Base-by-base conservation (phyloP, 2,329 filamentous ascomycete genomes). In the Talaromyces islandicus region DNA sequence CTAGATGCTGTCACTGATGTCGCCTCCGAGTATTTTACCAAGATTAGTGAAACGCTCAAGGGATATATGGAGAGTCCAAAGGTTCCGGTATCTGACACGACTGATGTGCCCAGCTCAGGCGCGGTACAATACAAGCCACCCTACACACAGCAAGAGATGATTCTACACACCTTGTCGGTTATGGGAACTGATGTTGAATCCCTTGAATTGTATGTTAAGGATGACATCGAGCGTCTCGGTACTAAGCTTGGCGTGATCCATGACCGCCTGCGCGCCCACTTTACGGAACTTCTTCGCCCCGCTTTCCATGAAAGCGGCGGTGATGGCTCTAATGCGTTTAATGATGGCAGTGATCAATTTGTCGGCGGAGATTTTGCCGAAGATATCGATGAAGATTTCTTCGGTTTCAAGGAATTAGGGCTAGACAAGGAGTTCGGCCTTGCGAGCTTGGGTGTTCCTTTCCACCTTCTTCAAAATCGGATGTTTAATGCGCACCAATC, bases 321-420 rank as follows among this genome's bases (percentile, higher is more conserved):
- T 32, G 94, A 97, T 70, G 94, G 92, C 38, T 92, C 88, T 4
- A 90, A 89, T 60, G 90, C 92, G 7, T 99, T 99, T 81, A 91
- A 95, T 64, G 94, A 99, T 68, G 93, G 92, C 65, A 96, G 92
- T 74, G 94, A 99, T 65, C 94, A 97, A 71, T 99, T 97, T 67
- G 88, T 97, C 54, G 91, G 90, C 52, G 94, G 94, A 63, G 94
- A 99, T 74, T 99, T 99, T 73, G 94, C 94, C 0, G 94, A 97
- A 72, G 94, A 99, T 67, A 89, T 99, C 12, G 93, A 92, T 63
- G 94, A 99, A 79, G 94, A 99, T 77, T 99, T 97, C 83, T 99
- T 99, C 70, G 94, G 94, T 29, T 97, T 99, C 84, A 92, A 92
- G 71, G 92, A 96, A 62, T 85, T 99, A 52, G 94, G 94, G 50